Conservation (phyloP, 2,329 filamentous ascomycete species). For the Fusarium redolens region DNA sequence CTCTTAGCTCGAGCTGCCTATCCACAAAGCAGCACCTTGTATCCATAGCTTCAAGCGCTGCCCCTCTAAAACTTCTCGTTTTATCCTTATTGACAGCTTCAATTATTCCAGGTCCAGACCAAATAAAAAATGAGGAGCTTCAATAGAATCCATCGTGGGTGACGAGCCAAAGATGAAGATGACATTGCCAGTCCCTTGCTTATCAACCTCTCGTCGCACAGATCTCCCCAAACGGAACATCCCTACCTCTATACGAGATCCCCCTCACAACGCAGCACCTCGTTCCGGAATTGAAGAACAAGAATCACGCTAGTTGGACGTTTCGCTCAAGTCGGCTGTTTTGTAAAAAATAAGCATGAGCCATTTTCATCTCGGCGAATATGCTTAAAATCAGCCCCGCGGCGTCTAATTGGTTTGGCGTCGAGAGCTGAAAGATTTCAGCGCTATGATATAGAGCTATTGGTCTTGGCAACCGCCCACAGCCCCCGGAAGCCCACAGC, state of each 20-base stretch:
- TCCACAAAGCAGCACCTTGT: too few relatives aligned
- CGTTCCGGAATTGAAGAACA: too few relatives aligned
- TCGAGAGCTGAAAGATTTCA: not conserved
- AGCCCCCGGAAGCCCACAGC: not conserved
- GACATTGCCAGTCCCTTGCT: not conserved
- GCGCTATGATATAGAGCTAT: not conserved
- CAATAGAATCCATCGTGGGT: too few relatives aligned
- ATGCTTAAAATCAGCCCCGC: not conserved
- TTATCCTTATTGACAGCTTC: fast-evolving
- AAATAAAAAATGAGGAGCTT: too few relatives aligned
- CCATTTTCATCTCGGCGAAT: not conserved
- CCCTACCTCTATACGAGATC: not conserved
- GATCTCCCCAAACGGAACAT: not conserved
- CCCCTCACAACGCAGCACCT: too few relatives aligned
- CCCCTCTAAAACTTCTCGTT: not conserved
- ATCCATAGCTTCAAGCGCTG: not conserved
- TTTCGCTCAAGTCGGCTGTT: not conserved
- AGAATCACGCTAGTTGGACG: too few relatives aligned
- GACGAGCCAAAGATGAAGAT: not conserved
- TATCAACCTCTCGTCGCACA: not conserved
- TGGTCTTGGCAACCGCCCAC: not conserved
- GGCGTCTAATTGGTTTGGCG: not conserved
- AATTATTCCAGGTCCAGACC: not conserved
- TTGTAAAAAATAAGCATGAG: not conserved
- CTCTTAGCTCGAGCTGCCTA: too few relatives aligned